phyloP scores from a whole-genome alignment of 2,329 filamentous ascomycete genomes.

The Neonectria faginata region DNA sequence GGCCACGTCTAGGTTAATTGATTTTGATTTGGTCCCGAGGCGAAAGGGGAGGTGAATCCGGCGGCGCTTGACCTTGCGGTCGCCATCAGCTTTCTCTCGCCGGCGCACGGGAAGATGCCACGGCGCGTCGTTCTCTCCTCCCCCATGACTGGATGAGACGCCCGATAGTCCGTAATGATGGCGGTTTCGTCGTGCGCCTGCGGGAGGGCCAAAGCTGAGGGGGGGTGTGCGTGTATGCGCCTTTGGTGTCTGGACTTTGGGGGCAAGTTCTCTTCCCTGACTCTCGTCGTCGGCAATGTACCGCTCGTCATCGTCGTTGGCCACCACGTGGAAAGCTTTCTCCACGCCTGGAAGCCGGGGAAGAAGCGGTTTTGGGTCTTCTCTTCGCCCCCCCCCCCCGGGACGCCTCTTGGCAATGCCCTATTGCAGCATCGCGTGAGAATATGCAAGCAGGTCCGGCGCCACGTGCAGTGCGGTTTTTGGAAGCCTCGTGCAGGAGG shows the following conservation, averaged over 20 bases:
- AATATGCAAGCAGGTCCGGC: constrained; percentile 6
- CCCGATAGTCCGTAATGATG: background rate
- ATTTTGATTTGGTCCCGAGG: background rate
- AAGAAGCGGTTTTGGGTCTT: constrained; percentile 14
- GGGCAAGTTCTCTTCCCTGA: constrained; percentile 32
- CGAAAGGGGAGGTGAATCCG: constrained; percentile 13
- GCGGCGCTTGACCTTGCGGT: constrained; percentile 1
- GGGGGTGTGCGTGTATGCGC: background rate
- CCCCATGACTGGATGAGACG: constrained; percentile 2
- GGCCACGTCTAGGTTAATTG: background rate
- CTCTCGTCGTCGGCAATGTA: constrained; percentile 35
- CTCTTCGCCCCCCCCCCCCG: background rate
- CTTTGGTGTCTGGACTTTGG: constrained; percentile 4
- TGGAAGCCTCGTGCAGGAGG: constrained; percentile 6
- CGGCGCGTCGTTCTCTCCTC: background rate
- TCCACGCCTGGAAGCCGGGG: constrained; percentile 10
- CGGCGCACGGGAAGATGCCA: constrained; percentile 17
- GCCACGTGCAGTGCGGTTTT: constrained; percentile 8
- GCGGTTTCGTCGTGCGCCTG: constrained; percentile 17
- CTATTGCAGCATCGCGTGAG: constrained; percentile 1
- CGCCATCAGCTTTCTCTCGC: constrained; percentile 4
- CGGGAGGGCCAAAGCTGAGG: constrained; percentile 5
- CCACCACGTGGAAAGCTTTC: constrained; percentile 23
- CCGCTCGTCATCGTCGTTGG: constrained; percentile 3
- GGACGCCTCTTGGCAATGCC: constrained; percentile 1